Conservation (phyloP, 2,329 filamentous ascomycete species). For the Clarireedia paspali region DNA sequence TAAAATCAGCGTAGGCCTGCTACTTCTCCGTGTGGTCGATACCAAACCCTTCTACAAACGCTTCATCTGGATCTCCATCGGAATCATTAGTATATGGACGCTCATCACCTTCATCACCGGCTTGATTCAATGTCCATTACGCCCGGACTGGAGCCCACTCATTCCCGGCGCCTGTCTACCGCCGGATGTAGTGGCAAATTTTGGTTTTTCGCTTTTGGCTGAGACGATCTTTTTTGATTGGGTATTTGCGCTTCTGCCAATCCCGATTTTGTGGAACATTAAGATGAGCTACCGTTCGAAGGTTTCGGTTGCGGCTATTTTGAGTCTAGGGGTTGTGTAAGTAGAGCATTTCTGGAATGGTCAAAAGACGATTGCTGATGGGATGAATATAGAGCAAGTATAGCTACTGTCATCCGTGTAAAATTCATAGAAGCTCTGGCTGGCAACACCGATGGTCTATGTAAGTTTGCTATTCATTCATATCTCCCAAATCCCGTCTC, state of each 20-base stretch:
- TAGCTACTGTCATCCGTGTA: constrained; percentile 1
- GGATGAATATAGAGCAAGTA: not conserved
- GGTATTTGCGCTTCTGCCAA: constrained; percentile 1
- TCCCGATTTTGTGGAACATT: constrained; percentile 2
- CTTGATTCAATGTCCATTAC: not conserved
- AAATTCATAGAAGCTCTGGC: not conserved
- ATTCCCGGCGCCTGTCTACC: not conserved
- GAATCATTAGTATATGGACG: not conserved
- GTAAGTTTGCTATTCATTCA: not conserved
- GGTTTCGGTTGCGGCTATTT: not conserved
- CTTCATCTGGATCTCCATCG: not conserved
- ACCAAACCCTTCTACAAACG: constrained; percentile 4
- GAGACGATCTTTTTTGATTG: constrained; percentile 9
- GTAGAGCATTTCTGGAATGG: not conserved
- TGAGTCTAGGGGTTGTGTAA: constrained; percentile 1
- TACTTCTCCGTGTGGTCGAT: not conserved
- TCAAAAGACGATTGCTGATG: too few species aligned
- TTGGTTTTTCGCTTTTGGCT: constrained; percentile 1
- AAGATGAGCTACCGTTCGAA: not conserved
- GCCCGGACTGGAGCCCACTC: not conserved
- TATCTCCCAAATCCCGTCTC: not conserved
- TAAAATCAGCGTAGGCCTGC: constrained; percentile 5
- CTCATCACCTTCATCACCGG: not conserved
- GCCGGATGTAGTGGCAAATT: not conserved
- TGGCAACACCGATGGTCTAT: not conserved